phyloP scores from a whole-genome alignment of 106 monocot species.

The Acorus gramineus region DNA sequence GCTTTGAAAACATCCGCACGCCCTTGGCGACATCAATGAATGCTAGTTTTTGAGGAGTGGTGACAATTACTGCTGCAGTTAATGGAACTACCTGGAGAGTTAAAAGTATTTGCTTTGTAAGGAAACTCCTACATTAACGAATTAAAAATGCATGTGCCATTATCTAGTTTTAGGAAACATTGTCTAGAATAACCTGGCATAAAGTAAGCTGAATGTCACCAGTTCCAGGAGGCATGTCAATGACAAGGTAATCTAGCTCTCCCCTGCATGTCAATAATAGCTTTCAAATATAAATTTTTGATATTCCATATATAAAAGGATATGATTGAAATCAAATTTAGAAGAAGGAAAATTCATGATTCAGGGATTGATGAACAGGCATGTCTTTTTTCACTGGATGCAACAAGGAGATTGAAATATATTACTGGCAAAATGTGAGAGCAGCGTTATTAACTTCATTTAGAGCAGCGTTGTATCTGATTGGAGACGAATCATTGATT shows the following conservation, averaged over 20 bases:
- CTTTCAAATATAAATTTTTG: background rate
- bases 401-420: no score
- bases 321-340: no score
- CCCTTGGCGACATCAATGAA: constrained; percentile 99
- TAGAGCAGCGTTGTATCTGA: no score
- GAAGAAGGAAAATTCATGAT: no score
- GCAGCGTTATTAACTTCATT: no score
- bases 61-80: constrained; percentile 94
- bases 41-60: constrained; percentile 92
- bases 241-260: constrained; percentile 87
- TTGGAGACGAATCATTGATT: no score
- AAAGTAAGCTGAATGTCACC: constrained; percentile 96
- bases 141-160: background rate
- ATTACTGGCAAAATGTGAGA: no score
- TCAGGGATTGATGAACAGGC: no score
- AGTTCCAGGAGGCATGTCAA: constrained; percentile 98
- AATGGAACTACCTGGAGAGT: constrained; percentile 70
- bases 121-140: background rate
- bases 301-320: background rate
- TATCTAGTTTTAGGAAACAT: background rate
- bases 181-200: constrained; percentile 55
- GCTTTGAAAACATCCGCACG: constrained; percentile 94
- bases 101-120: background rate
- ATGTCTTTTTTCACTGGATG: no score
- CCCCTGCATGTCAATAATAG: constrained; percentile 36